Percentiles rank a stretch among this genome's conserved stretches.
Conservation (phyloP, 2,329 filamentous ascomycete genomes). For the Rutstroemia sp. region DNA sequence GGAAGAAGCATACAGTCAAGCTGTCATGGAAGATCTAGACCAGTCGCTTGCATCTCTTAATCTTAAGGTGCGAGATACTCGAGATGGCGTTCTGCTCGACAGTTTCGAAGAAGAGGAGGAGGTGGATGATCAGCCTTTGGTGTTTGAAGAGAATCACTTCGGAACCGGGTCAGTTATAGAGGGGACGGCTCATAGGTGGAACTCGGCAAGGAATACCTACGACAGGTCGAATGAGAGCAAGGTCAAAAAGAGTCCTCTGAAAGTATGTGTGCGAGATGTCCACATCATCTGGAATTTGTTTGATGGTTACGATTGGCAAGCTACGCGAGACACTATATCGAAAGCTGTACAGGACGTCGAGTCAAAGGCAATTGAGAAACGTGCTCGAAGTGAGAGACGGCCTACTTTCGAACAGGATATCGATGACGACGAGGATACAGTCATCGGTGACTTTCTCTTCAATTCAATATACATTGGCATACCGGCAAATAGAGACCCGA, state of each 20-base stretch:
- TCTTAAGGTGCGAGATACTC: constrained; percentile 33
- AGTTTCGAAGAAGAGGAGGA: constrained; percentile 33
- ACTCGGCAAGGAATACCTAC: constrained; percentile 69
- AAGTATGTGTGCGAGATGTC: constrained; percentile 73
- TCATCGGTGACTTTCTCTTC: constrained; percentile 92
- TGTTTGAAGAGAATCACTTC: constrained; percentile 75
- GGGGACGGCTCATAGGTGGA: constrained; percentile 70
- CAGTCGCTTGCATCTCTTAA: constrained; percentile 21
- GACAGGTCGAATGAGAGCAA: constrained; percentile 55
- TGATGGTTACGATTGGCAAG: constrained; percentile 94
- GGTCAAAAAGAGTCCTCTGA: constrained; percentile 61
- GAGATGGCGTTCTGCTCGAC: constrained; percentile 40
- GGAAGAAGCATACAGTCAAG: constrained; percentile 22
- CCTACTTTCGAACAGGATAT: constrained; percentile 55
- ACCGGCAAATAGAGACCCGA: constrained; percentile 75
- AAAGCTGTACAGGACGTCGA: constrained; percentile 88
- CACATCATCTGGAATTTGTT: constrained; percentile 97
- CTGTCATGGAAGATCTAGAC: constrained; percentile 35
- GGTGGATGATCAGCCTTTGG: constrained; percentile 53
- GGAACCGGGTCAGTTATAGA: constrained; percentile 51
- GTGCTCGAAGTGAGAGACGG: constrained; percentile 49
- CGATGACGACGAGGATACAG: constrained; percentile 74
- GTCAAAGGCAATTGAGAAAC: constrained; percentile 68
- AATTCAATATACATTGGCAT: constrained; percentile 98
- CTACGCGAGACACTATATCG: constrained; percentile 77